Base-by-base conservation (phyloP, 148 eudicot species). In the Gaultheria prostrata region DNA sequence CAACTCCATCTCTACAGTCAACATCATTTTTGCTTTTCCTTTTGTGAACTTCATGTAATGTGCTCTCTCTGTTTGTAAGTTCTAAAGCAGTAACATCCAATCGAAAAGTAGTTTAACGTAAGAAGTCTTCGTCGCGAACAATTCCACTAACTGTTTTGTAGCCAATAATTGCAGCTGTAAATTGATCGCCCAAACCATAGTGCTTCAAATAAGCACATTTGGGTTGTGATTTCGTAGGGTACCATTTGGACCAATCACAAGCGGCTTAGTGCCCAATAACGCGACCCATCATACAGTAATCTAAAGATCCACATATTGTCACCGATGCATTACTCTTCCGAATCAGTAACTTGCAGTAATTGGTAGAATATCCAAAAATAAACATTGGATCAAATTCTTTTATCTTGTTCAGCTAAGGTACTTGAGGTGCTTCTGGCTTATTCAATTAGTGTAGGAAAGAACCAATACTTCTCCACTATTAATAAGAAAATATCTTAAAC, bases 131-230 rank as follows among this genome's bases (percentile, higher is more conserved):
- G 33, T 65, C 33, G 11, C 3, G 32, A 26, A 32, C 9, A 24
- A 39, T 4, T 59, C 26, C 70, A 81, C 45, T 14, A 45, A 32
- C 74, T 45, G 17, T 80, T 67, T 80, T 50, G 24, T 28, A 51
- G 61, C 80, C 75, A 67, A 65, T 14, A 67, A 67, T 80, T 48
- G 75, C 83, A 46, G 56, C 33, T 8, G 48, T 48, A 78, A 28
- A 65, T 2, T 28, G 8, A 15, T 32, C 8, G 15, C 75, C 75
- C 75, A 32, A 70, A 70, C 45, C 35, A 10, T 10, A 26, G 11
- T 11, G 35, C 32, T 13, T 24, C 35, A 28, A 28, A 28, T 67
- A 30, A 67, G 28, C 21, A 80, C 21, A 9, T 5, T 26, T 65
- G 28, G 12, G 71, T 65, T 59, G n/a, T 20, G 3, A 57, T 1